Base-by-base conservation (phyloP, 805 yeast species). In the Candida germanica region DNA sequence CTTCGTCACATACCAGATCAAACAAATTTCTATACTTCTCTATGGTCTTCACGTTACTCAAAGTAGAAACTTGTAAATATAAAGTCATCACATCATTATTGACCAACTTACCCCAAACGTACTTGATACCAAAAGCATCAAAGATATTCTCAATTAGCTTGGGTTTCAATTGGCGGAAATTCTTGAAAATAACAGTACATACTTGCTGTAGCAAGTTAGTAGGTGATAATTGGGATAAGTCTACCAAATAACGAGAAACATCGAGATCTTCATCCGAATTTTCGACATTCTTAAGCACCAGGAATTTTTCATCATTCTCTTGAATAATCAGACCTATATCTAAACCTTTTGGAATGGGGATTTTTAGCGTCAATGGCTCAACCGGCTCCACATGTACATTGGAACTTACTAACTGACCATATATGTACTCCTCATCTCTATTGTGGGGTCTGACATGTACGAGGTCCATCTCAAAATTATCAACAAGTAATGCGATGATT, bases 171-270 rank as follows among this genome's bases (percentile, higher is more conserved):
- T 53, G 55, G 5, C 64, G 66, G 35, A 71, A 58, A 26, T 60
- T 60, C 16, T 53, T 48, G 9, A 70, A 41, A 4, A 58, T 47
- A 2, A 67, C 49, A 3, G 63, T 57, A 31, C 51, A 45, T 5
- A 67, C 36, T 37, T 71, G 73, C 23, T 66, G 58, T 28, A 57
- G 51, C 26, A 65, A 49, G 27, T 56, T 64, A 1, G 38, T 33
- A 0, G 73, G 71, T 3, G 35, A 39, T 23, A 71, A 57, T 3
- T 34, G 30, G 4, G 49, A 50, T 10, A 69, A 49, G 2, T 53
- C 59, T 5, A 56, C 49, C 35, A 43, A 60, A 11, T 48, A 31
- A 3, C 11, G 13, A 14, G 26, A 8, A 16, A 18, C 26, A 11
- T 29, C 31, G 12, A 15, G 28, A 10, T 45, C 48, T 29, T 43